A percentile compares a stretch with the other conserved stretches of the same genome.
Conservation (phyloP, 2,329 filamentous ascomycete genomes). For the Botrytis medusae region DNA sequence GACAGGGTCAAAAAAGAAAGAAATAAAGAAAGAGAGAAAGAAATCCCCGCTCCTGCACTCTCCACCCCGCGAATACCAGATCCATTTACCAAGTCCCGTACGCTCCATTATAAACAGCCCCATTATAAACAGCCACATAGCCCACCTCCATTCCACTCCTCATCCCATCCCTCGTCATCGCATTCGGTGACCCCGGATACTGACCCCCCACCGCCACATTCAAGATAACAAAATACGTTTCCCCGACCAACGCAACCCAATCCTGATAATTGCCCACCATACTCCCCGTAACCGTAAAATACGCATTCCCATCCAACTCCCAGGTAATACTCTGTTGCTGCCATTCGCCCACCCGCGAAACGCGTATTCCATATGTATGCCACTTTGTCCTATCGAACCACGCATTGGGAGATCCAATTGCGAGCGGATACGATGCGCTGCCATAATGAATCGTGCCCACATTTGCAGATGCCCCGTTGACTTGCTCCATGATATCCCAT, state of each 20-base stretch:
- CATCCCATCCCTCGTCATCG: background rate
- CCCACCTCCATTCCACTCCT: slow-evolving; percentile 4
- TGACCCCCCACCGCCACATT: background rate
- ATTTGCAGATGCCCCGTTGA: background rate
- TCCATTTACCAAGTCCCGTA: background rate
- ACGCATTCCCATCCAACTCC: background rate
- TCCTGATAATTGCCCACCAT: background rate
- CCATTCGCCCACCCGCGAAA: background rate
- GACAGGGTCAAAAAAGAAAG: too few species aligned
- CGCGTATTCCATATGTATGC: background rate
- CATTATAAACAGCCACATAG: background rate
- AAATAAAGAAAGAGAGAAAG: background rate
- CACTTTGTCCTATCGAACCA: background rate
- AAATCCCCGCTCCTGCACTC: background rate
- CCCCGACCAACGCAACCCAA: background rate
- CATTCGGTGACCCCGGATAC: background rate
- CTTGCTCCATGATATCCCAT: slow-evolving; percentile 4
- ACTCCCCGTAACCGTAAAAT: background rate
- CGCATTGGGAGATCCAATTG: background rate
- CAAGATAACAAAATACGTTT: background rate
- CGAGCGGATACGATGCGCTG: background rate
- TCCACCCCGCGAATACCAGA: background rate
- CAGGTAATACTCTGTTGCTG: background rate
- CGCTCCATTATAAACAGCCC: background rate
- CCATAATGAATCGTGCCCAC: background rate